Conservation (phyloP, 352 stramenopile genomes). For the Globisporangium mamillatum region DNA sequence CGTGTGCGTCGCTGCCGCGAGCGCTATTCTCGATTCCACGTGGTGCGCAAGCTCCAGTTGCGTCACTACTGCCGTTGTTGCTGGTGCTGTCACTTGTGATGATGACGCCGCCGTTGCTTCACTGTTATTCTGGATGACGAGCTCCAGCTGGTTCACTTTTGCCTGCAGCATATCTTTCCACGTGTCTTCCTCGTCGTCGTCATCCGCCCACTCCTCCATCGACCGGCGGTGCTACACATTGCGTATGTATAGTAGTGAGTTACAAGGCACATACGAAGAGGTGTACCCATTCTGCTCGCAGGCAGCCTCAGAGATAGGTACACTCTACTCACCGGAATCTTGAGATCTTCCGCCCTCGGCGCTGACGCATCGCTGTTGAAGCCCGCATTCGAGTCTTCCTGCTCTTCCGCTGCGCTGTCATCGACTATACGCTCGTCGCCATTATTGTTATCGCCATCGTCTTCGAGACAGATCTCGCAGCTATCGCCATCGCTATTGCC, state of each 20-base stretch:
- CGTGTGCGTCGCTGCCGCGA: constrained; percentile 17
- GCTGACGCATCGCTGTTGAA: neutral
- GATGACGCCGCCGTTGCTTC: constrained; percentile 6
- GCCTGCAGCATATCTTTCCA: constrained; percentile 80
- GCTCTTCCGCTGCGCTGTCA: neutral
- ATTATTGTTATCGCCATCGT: neutral
- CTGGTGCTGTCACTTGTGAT: constrained; percentile 19
- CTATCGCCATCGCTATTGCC: constrained; percentile 19
- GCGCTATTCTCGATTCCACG: constrained; percentile 17
- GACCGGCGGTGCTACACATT: constrained; percentile 38
- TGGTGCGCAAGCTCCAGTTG: constrained; percentile 16
- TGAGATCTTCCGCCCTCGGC: neutral
- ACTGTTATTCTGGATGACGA: constrained; percentile 47
- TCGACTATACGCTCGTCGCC: neutral
- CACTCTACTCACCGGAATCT: constrained; percentile 4
- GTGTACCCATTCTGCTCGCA: neutral
- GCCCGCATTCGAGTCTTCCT: neutral
- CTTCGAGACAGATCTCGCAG: neutral
- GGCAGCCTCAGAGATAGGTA: neutral
- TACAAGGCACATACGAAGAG: neutral
- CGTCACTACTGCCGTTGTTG: constrained; percentile 12
- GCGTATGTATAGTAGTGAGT: neutral
- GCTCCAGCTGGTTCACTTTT: constrained; percentile 71
- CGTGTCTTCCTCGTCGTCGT: constrained; percentile 77
- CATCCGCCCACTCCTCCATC: constrained; percentile 74